These are phyloP conservation scores for Heimioporus sp. DNA, from an alignment of 768 basidiomycete genomes.

Conservation along the genomic window DNA sequence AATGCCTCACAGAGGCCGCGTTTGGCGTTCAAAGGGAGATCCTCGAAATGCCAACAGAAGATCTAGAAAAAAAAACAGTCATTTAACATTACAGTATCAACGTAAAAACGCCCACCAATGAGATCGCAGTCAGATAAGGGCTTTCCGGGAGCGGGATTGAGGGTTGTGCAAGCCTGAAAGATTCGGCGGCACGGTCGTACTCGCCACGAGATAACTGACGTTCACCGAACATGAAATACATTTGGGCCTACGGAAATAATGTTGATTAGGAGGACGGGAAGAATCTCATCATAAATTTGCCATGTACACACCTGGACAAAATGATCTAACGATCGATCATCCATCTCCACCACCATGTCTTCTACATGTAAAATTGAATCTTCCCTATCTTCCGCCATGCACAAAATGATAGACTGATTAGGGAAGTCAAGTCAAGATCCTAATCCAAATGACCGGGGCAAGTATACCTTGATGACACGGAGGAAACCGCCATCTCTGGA, in stretches of 20 bases:
- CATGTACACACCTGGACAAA: slow-evolving; percentile 2
- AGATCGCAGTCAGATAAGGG: slow-evolving; percentile 5
- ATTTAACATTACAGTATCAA: not conserved
- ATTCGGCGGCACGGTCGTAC: slow-evolving; percentile 1
- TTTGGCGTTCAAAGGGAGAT: not conserved
- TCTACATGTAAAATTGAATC: not conserved
- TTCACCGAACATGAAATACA: not conserved
- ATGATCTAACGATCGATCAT: not conserved
- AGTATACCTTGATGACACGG: slow-evolving; percentile 4
- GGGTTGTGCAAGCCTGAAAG: not conserved
- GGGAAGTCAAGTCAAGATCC: not conserved
- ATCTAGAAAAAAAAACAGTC: not conserved
- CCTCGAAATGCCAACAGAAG: slow-evolving; percentile 8
- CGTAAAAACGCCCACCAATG: not conserved
- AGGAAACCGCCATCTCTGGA: slow-evolving; percentile 3
- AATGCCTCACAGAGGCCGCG: slow-evolving; percentile 2
- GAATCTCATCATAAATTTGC: not conserved
- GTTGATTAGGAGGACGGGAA: not conserved
- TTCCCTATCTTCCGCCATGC: not conserved
- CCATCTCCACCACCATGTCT: not conserved
- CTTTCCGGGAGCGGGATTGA: not conserved
- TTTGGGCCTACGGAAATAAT: slow-evolving; percentile 1
- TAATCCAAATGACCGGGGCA: not conserved
- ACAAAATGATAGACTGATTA: slow-evolving; percentile 1
- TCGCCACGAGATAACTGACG: slow-evolving; percentile 1